Evolutionary conservation across 2,329 filamentous ascomycete genomes (phyloP).

Genomic region (Aurifilum marmelostoma): DNA sequence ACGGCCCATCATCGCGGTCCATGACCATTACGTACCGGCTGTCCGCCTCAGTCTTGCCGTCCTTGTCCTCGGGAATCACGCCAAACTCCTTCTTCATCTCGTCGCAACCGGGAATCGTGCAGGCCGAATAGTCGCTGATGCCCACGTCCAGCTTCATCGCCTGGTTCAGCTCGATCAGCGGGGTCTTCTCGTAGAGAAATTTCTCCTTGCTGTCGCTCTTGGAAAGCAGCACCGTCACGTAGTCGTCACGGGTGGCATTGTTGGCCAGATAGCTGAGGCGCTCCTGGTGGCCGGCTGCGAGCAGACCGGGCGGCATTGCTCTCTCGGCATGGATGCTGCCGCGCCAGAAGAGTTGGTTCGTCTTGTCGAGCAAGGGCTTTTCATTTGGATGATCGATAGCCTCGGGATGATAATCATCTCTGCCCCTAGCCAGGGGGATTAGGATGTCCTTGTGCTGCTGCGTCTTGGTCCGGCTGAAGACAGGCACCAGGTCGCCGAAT

Average conservation of each 20-base stretch:
- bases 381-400: slow-evolving; percentile 42
- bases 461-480: slow-evolving; percentile 77
- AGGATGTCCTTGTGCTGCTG: slow-evolving; percentile 76
- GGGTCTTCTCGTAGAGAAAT: slow-evolving; percentile 60
- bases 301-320: slow-evolving; percentile 51
- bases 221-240: slow-evolving; percentile 61
- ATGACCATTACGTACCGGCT: slow-evolving; percentile 74
- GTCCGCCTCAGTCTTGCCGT: slow-evolving; percentile 57
- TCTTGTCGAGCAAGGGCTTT: slow-evolving; percentile 62
- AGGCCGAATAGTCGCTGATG: slow-evolving; percentile 61
- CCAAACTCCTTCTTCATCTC: slow-evolving; percentile 57
- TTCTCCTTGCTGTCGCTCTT: slow-evolving; percentile 41
- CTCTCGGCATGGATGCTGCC: slow-evolving; percentile 62
- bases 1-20: slow-evolving; percentile 71
- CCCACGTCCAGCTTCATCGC: slow-evolving; percentile 60
- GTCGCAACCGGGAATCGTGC: slow-evolving; percentile 53
- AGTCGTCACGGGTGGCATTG: slow-evolving; percentile 54
- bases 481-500: slow-evolving; percentile 67
- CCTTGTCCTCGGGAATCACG: slow-evolving; percentile 44
- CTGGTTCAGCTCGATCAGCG: slow-evolving; percentile 56
- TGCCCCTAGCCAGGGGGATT: slow-evolving; percentile 60
- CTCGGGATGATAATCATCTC: slow-evolving; percentile 45
- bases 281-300: slow-evolving; percentile 71
- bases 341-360: slow-evolving; percentile 73
- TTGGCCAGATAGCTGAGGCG: slow-evolving; percentile 72